phyloP scores from a whole-genome alignment of 306 rosid species.

The Rosa chinensis region DNA sequence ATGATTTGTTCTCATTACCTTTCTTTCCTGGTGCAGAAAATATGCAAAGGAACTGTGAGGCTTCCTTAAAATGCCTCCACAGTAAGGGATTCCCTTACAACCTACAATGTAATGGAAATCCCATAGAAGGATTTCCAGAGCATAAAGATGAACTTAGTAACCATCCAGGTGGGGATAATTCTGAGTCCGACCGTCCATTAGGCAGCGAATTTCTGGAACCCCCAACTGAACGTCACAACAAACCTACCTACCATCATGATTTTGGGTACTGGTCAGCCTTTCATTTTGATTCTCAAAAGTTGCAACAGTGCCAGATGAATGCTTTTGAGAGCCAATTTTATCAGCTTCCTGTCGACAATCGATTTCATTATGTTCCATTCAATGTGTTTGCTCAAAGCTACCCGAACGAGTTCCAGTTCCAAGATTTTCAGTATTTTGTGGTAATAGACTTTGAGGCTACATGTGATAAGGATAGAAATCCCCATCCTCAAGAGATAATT shows the following conservation, averaged over 20 bases:
- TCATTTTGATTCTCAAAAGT: conserved; percentile 64
- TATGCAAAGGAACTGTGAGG: conserved; percentile 78
- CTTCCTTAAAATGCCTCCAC: conserved; percentile 82
- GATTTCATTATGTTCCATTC: conserved; percentile 56
- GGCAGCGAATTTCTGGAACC: conserved; percentile 60
- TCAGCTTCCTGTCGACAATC: conserved; percentile 61
- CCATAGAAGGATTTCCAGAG: conserved; percentile 49
- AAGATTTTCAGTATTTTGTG: conserved; percentile 94
- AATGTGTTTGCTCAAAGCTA: conserved; percentile 65
- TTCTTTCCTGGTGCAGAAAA: conserved; percentile 53
- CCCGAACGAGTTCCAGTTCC: conserved; percentile 60
- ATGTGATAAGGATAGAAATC: conserved; percentile 79
- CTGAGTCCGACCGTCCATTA: conserved; percentile 46
- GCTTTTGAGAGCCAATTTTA: conserved; percentile 64
- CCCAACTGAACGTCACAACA: conserved; percentile 54
- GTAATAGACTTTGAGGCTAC: conserved; percentile 98
- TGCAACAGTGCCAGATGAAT: conserved; percentile 74
- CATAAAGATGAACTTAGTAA: conserved; percentile 44
- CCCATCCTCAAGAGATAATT: conserved; percentile 92
- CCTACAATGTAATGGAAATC: conserved; percentile 55
- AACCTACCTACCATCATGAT: conserved; percentile 59
- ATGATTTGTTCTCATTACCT: conserved; percentile 16
- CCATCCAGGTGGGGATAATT: conserved; percentile 53
- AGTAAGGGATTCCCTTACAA: conserved; percentile 65
- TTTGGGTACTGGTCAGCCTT: conserved; percentile 62